A percentile compares a stretch with the other conserved stretches of the same genome.
Conservation (phyloP, 495 filamentous ascomycete species). For the Cryomyces antarcticus region DNA sequence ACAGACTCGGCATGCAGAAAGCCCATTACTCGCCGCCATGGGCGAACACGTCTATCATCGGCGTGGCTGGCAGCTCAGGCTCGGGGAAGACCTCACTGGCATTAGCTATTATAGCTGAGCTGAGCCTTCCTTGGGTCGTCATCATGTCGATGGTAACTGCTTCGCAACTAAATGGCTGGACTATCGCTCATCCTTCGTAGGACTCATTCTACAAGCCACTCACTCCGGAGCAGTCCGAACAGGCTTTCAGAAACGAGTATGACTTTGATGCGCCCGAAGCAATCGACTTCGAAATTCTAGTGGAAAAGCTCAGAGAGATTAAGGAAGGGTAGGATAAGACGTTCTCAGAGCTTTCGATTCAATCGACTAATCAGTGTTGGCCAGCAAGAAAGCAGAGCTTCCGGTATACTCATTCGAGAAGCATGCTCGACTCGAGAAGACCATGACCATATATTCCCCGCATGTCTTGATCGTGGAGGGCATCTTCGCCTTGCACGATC, state of each 20-base stretch:
- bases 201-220: constrained; percentile 93
- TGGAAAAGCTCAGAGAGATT: constrained; percentile 60
- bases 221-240: constrained; percentile 45
- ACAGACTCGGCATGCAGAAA: constrained; percentile 9
- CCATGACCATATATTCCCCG: constrained; percentile 81
- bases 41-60: constrained; percentile 86
- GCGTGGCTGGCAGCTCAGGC: constrained; percentile 84
- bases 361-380: neutral
- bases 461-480: constrained; percentile 92
- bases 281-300: constrained; percentile 82
- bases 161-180: no score
- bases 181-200: constrained; percentile 21
- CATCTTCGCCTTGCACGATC: constrained; percentile 85
- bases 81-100: constrained; percentile 95
- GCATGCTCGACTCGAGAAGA: constrained; percentile 59
- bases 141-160: constrained; percentile 72
- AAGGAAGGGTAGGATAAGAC: constrained; percentile 57
- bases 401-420: constrained; percentile 90
- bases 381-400: constrained; percentile 77
- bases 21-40: constrained; percentile 83
- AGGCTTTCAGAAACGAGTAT: constrained; percentile 74
- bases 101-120: constrained; percentile 66
- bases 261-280: constrained; percentile 90
- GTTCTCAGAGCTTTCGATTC: neutral
- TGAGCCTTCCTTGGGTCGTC: constrained; percentile 93